Conservation (phyloP, 495 filamentous ascomycete species). For the Lophiotrema nucula region DNA sequence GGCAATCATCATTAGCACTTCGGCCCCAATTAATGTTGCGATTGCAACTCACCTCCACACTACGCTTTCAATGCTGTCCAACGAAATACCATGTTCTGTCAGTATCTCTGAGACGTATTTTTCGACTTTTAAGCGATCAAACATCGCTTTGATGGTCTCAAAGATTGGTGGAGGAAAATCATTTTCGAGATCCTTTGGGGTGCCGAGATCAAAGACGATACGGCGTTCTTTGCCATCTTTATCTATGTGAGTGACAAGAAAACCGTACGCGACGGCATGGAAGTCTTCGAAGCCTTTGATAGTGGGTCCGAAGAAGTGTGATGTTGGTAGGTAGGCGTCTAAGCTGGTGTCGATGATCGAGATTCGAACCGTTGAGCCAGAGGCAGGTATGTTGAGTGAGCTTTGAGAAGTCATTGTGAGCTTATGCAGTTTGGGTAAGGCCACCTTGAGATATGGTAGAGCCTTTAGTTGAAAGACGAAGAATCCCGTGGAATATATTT, state of each 20-base stretch:
- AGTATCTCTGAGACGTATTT: slow-evolving; percentile 53
- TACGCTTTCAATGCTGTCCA: slow-evolving; percentile 50
- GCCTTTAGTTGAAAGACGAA: too few species aligned
- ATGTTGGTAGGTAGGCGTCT: background rate
- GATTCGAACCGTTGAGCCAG: background rate
- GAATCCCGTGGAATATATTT: too few species aligned
- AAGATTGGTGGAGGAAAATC: background rate
- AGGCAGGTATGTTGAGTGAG: background rate
- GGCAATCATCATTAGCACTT: background rate
- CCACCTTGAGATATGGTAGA: too few species aligned
- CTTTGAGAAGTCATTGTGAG: too few species aligned
- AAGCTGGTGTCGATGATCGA: background rate
- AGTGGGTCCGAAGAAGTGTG: background rate
- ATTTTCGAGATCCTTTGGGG: slow-evolving; percentile 22
- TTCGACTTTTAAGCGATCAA: slow-evolving; percentile 32
- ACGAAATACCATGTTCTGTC: slow-evolving; percentile 43
- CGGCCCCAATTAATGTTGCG: slow-evolving; percentile 49
- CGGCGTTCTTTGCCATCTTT: background rate
- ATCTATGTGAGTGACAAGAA: background rate
- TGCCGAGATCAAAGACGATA: slow-evolving; percentile 24
- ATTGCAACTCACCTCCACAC: slow-evolving; percentile 42
- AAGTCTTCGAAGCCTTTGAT: background rate
- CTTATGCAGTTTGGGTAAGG: too few species aligned
- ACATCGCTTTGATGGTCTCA: background rate
- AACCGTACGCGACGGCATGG: background rate